A percentile compares a stretch with the other conserved stretches of the same genome.
Evolutionary conservation across 805 yeast species (phyloP).

Genomic region (Suhomyces faveliae): DNA sequence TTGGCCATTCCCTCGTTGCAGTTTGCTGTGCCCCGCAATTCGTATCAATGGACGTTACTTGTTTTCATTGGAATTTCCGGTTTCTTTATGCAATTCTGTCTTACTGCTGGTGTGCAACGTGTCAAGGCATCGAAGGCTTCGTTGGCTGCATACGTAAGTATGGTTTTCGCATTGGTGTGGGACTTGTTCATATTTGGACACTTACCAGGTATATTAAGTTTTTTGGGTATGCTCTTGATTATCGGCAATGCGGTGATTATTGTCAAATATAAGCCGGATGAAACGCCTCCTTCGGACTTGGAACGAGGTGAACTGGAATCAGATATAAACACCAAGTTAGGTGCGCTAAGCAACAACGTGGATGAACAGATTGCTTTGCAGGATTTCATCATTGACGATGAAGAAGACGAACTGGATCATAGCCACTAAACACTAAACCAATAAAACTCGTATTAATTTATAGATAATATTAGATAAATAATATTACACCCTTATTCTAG

Average conservation of each 20-base stretch:
- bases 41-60: conserved; percentile 65
- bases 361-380: conserved; percentile 23
- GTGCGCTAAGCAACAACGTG: conserved; percentile 3
- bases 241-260: conserved; percentile 62
- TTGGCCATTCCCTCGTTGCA: conserved; percentile 55
- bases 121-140: conserved; percentile 77
- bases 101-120: conserved; percentile 81
- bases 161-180: conserved; percentile 76
- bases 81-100: conserved; percentile 73
- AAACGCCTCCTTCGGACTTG: conserved; percentile 1
- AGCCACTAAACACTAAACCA: not conserved
- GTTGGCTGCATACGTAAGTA: conserved; percentile 70
- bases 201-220: conserved; percentile 66
- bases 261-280: conserved; percentile 47
- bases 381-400: conserved; percentile 30
- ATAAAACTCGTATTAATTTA: not conserved
- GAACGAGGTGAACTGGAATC: conserved; percentile 1
- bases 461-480: not conserved
- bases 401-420: conserved; percentile 17
- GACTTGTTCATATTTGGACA: conserved; percentile 72
- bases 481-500: conserved; percentile 7
- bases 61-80: conserved; percentile 69
- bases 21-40: conserved; percentile 60
- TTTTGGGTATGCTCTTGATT: conserved; percentile 68
- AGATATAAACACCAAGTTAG: too few relatives aligned